phyloP scores from a whole-genome alignment of 1,139 yeast species.

The Candida tetrigidarum region DNA sequence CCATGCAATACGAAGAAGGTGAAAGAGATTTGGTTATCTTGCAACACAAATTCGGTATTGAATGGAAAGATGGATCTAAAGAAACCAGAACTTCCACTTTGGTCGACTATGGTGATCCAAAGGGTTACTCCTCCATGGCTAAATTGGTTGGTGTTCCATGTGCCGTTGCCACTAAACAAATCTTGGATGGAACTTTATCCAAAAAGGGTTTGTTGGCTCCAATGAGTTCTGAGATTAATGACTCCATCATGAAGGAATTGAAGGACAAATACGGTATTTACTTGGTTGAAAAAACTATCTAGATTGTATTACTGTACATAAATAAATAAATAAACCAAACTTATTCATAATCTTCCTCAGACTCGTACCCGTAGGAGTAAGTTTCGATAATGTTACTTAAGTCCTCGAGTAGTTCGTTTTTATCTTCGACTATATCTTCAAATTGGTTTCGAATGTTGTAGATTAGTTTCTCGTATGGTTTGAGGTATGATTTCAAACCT shows the following conservation, averaged over 20 bases:
- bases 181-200: slow-evolving; percentile 77
- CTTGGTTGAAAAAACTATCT: slow-evolving; percentile 82
- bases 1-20: slow-evolving; percentile 95
- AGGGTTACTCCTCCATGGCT: slow-evolving; percentile 98
- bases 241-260: slow-evolving; percentile 88
- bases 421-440: slow-evolving; percentile 59
- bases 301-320: not conserved
- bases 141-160: slow-evolving; percentile 98
- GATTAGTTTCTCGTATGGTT: slow-evolving; percentile 51
- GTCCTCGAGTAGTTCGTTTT: slow-evolving; percentile 66
- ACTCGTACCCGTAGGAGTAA: slow-evolving; percentile 55
- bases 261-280: slow-evolving; percentile 88
- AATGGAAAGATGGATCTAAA: slow-evolving; percentile 90
- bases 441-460: slow-evolving; percentile 31
- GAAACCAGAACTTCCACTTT: slow-evolving; percentile 96
- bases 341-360: slow-evolving; percentile 21
- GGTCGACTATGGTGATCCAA: slow-evolving; percentile 91
- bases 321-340: not conserved
- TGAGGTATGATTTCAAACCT: slow-evolving; percentile 47
- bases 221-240: slow-evolving; percentile 85
- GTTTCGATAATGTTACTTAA: slow-evolving; percentile 52
- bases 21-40: slow-evolving; percentile 95
- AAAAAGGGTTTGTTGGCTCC: slow-evolving; percentile 90
- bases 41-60: slow-evolving; percentile 98
- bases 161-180: slow-evolving; percentile 91